Conservation (phyloP, 2,329 filamentous ascomycete species). For the Akanthomyces dipterigenus region DNA sequence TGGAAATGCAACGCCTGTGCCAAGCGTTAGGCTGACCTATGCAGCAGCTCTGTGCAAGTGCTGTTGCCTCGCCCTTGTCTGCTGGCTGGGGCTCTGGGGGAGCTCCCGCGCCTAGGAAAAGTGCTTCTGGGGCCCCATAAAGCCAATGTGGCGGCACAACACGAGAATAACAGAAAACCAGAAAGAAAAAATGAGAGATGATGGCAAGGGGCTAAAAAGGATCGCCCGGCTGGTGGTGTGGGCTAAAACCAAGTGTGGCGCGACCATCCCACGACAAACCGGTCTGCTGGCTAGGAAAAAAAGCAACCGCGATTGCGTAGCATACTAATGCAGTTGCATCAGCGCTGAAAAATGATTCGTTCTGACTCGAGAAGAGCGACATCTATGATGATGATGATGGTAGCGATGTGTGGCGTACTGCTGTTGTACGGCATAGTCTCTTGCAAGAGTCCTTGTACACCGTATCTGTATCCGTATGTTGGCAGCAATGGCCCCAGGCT, state of each 20-base stretch:
- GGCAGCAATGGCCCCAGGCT: background rate
- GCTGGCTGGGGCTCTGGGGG: background rate
- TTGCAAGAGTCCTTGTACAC: too few relatives aligned
- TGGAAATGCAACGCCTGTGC: background rate
- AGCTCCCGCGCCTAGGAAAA: background rate
- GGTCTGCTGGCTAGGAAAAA: conserved; percentile 6
- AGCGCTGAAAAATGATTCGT: background rate
- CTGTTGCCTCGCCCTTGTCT: background rate
- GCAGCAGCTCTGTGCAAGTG: background rate
- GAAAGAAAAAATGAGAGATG: conserved; percentile 16
- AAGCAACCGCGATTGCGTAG: conserved; percentile 4
- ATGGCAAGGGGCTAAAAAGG: conserved; percentile 14
- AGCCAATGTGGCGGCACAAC: conserved; percentile 5
- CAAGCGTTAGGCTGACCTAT: background rate
- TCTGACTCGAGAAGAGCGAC: background rate
- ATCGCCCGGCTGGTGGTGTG: conserved; percentile 15
- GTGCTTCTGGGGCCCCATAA: background rate
- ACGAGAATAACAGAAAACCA: conserved; percentile 3
- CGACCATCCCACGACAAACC: conserved; percentile 1
- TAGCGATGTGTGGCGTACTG: background rate
- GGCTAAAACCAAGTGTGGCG: conserved; percentile 2
- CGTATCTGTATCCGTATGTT: background rate
- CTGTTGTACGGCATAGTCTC: background rate
- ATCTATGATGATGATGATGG: background rate
- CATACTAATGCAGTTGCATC: background rate